phyloP scores from a whole-genome alignment of 2,329 filamentous ascomycete species.

The Diplocarpon rosae region DNA sequence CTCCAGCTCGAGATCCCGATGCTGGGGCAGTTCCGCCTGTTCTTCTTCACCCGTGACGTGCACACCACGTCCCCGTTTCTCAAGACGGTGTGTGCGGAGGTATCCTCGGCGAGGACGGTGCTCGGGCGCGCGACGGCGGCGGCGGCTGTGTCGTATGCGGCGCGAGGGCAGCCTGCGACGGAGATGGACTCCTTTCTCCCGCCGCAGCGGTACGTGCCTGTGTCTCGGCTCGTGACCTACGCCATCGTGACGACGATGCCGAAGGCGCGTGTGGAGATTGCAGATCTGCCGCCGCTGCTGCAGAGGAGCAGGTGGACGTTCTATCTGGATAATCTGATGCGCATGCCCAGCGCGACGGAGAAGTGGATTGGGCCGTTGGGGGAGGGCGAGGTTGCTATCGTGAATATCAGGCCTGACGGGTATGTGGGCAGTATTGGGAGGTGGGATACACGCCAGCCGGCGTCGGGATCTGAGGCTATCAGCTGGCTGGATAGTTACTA shows the following conservation, averaged over 20 bases:
- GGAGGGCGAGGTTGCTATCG: conserved; percentile 47
- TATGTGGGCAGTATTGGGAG: conserved; percentile 55
- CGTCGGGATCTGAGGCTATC: conserved; percentile 27
- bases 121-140: conserved; percentile 48
- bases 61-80: conserved; percentile 46
- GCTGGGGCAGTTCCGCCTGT: conserved; percentile 66
- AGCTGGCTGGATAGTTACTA: conserved; percentile 42
- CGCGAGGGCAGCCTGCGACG: conserved; percentile 44
- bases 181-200: conserved; percentile 55
- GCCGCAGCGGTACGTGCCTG: conserved; percentile 56
- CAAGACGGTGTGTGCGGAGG: conserved; percentile 42
- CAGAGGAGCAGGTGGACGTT: conserved; percentile 60
- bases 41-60: conserved; percentile 57
- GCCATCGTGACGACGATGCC: conserved; percentile 54
- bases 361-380: conserved; percentile 53
- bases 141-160: conserved; percentile 50
- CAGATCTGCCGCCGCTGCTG: conserved; percentile 49
- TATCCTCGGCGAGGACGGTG: conserved; percentile 41
- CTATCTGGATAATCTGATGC: conserved; percentile 55
- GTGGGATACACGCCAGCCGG: conserved; percentile 26
- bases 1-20: conserved; percentile 69
- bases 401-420: conserved; percentile 62
- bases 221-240: conserved; percentile 61
- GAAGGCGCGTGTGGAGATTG: conserved; percentile 53
- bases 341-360: conserved; percentile 48